phyloP scores from a whole-genome alignment of 2,329 filamentous ascomycete genomes.

The Colletotrichum tanaceti region DNA sequence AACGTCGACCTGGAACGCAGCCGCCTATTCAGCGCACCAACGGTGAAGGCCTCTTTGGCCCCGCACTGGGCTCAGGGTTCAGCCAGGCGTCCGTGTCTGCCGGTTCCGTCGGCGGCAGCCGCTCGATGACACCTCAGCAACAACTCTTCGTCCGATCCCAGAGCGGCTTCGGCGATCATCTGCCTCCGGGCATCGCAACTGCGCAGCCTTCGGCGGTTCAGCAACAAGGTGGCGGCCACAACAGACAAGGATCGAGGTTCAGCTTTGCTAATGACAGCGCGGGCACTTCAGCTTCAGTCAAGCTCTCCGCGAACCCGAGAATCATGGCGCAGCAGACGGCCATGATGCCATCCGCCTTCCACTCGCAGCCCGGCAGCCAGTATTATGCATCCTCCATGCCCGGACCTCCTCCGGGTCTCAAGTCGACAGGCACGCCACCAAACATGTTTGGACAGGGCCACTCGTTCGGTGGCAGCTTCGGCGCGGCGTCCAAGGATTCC shows the following conservation, averaged over 20 bases:
- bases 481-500: conserved; percentile 75
- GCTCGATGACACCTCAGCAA: conserved; percentile 84
- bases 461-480: conserved; percentile 80
- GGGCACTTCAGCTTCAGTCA: conserved; percentile 72
- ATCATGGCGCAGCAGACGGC: conserved; percentile 86
- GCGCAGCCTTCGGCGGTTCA: conserved; percentile 65
- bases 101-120: conserved; percentile 68
- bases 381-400: conserved; percentile 89
- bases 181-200: conserved; percentile 68
- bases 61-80: conserved; percentile 62
- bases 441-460: conserved; percentile 94
- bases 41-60: conserved; percentile 66
- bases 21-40: conserved; percentile 78
- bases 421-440: conserved; percentile 93
- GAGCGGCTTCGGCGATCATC: conserved; percentile 67
- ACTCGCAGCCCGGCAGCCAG: conserved; percentile 71
- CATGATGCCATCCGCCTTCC: conserved; percentile 81
- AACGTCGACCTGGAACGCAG: conserved; percentile 76
- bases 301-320: conserved; percentile 81
- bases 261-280: conserved; percentile 84
- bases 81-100: conserved; percentile 62
- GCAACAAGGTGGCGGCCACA: conserved; percentile 74
- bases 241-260: conserved; percentile 86
- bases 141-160: conserved; percentile 76
- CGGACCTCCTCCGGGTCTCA: conserved; percentile 92